Evolutionary conservation across 257 asterid genomes (phyloP), one percentile per base, ranked within the genome.

Genomic region (Asclepias syriaca): DNA sequence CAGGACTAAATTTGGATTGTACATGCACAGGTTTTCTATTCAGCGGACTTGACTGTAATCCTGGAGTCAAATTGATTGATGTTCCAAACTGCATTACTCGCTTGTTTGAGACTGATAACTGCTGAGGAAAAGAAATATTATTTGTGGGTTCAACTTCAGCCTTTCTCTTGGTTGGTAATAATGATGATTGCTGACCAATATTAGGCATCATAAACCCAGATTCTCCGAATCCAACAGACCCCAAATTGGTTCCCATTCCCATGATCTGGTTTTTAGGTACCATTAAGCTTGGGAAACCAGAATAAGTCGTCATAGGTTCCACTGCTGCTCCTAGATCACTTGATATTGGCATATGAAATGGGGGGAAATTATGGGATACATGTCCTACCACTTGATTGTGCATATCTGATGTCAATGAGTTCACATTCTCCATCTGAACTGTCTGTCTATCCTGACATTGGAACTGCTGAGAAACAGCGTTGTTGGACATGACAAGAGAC

Each of bases 151-250:
- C 92, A 77, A 73, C 54, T 70, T 87, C 95, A 76, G 96, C 96
- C 86, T 95, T 95, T 61, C 99, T 77, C 78, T 95, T 95, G 43
- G 74, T 77, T 2, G 93, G 88, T 65, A 79, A 66, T 45, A 85
- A 80, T 60, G 85, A 57, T 24, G 75, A 85, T 67, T 85, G 86
- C 34, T 80, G 78, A 73, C 84, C 68, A 56, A 72, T 51, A 75
- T 56, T 76, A 75, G 70, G 79, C 43, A 70, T 46, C 71, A 80
- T 60, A 46, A 65, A 57, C 54, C 77, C 77, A 65, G 68, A 73
- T 43, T 73, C 79, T 29, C 72, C 76, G 40, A 73, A 80, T 54
- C 78, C 85, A 58, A 69, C 43, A 61, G 50, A 79, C 60, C 72
- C 84, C 37, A 75, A 68, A 37, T 77, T 71, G 37, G 82, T 29